Conservation (phyloP, 805 yeast genomes). For the Soucietia sequanensis region DNA sequence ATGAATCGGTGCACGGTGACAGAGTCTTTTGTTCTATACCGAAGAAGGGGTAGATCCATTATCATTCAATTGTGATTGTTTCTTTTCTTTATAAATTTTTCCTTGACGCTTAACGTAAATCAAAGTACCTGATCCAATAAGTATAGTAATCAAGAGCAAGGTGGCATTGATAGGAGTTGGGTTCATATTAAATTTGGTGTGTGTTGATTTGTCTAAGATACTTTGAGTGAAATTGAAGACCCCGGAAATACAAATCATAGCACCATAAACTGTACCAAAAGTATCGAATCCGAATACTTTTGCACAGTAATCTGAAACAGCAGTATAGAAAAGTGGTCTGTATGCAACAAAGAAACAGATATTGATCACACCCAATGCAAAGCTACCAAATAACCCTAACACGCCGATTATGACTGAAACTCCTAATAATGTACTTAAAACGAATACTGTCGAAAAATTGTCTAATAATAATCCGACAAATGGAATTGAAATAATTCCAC, state of each 20-base stretch:
- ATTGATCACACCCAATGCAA: slow-evolving; percentile 42
- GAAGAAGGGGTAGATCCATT: no score
- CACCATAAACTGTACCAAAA: slow-evolving; percentile 76
- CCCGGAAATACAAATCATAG: slow-evolving; percentile 54
- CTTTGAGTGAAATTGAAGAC: slow-evolving; percentile 49
- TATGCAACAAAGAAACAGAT: slow-evolving; percentile 50
- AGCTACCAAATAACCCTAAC: slow-evolving; percentile 45
- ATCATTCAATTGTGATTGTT: background rate
- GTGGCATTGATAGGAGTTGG: slow-evolving; percentile 50
- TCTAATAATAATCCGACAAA: slow-evolving; percentile 53
- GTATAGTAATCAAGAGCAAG: slow-evolving; percentile 36
- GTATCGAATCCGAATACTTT: slow-evolving; percentile 92
- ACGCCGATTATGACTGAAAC: slow-evolving; percentile 48
- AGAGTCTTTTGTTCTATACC: no score
- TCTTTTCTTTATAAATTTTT: slow-evolving; percentile 7
- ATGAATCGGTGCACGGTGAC: no score
- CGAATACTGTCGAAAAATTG: slow-evolving; percentile 45
- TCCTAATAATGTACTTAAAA: slow-evolving; percentile 37
- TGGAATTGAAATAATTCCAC: slow-evolving; percentile 55
- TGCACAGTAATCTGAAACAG: slow-evolving; percentile 87
- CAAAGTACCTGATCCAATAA: slow-evolving; percentile 45
- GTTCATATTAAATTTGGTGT: slow-evolving; percentile 51
- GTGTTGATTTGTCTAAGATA: slow-evolving; percentile 48
- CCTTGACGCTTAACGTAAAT: slow-evolving; percentile 31
- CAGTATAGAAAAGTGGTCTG: slow-evolving; percentile 87